A percentile compares a stretch with the other conserved stretches of the same genome.
Evolutionary conservation across 1,139 yeast genomes (phyloP).

Genomic region (Diutina ranongensis): DNA sequence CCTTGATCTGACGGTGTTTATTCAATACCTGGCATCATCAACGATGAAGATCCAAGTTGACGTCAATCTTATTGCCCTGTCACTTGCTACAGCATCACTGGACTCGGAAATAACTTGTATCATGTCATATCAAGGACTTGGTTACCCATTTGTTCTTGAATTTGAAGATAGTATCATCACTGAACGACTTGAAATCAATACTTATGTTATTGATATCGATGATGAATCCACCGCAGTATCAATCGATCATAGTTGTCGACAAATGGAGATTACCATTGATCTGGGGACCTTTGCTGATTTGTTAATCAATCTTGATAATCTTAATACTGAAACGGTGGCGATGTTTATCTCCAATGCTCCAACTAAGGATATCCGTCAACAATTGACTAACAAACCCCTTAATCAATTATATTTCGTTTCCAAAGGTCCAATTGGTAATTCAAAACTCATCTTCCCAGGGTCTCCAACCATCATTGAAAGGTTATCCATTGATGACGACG

Average conservation of each 20-base stretch:
- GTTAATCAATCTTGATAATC: constrained; percentile 55
- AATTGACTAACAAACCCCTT: constrained; percentile 14
- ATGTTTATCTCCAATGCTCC: constrained; percentile 26
- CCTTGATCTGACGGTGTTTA: background rate
- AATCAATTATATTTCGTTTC: constrained; percentile 41
- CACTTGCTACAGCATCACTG: background rate
- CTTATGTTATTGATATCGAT: constrained; percentile 35
- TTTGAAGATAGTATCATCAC: constrained; percentile 62
- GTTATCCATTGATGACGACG: constrained; percentile 14
- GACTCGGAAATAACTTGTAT: background rate
- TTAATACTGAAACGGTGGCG: constrained; percentile 49
- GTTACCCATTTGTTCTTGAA: constrained; percentile 46
- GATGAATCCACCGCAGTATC: constrained; percentile 17
- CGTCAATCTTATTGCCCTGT: background rate
- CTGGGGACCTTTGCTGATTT: constrained; percentile 56
- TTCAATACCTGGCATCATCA: background rate
- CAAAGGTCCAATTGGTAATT: constrained; percentile 55
- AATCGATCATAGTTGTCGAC: constrained; percentile 38
- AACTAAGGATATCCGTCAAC: constrained; percentile 7
- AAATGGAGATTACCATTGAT: constrained; percentile 54
- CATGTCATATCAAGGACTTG: background rate
- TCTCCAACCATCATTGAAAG: constrained; percentile 51
- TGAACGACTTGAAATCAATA: constrained; percentile 61
- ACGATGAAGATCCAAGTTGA: background rate
- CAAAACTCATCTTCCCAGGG: constrained; percentile 57